These are phyloP conservation scores for Ogataea nitratoaversa DNA, from an alignment of 805 yeast genomes.

Conservation along the genomic window DNA sequence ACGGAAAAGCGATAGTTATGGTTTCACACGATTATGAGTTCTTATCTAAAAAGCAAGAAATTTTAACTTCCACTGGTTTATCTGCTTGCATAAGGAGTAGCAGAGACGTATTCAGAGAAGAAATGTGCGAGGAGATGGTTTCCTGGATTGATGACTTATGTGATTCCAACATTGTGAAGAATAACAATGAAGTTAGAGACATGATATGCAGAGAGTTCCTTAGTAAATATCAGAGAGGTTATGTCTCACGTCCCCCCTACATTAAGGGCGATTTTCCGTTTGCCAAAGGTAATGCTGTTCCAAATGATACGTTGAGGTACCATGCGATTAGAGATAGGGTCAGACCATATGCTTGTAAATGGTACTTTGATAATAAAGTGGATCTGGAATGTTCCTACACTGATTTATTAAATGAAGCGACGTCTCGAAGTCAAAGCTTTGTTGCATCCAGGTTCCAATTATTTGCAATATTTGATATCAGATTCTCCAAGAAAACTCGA, in stretches of 20 bases:
- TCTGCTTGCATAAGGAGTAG: slow-evolving; percentile 61
- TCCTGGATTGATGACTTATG: slow-evolving; percentile 62
- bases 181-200: slow-evolving; percentile 43
- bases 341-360: slow-evolving; percentile 25
- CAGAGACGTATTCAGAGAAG: slow-evolving; percentile 73
- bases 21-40: slow-evolving; percentile 48
- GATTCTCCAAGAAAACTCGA: slow-evolving; percentile 68
- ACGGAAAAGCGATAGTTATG: slow-evolving; percentile 69
- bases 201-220: slow-evolving; percentile 55
- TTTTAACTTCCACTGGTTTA: slow-evolving; percentile 59
- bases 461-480: slow-evolving; percentile 59
- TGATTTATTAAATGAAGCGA: slow-evolving; percentile 13
- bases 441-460: slow-evolving; percentile 56
- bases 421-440: slow-evolving; percentile 1
- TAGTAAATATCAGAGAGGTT: slow-evolving; percentile 58
- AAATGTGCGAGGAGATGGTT: slow-evolving; percentile 69
- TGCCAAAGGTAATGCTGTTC: slow-evolving; percentile 27
- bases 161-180: slow-evolving; percentile 48
- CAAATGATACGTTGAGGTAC: slow-evolving; percentile 17
- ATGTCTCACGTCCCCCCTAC: slow-evolving; percentile 13
- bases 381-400: too few relatives aligned
- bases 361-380: too few relatives aligned
- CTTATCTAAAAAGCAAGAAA: slow-evolving; percentile 50
- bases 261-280: slow-evolving; percentile 23
- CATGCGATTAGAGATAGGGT: slow-evolving; percentile 21